These are phyloP conservation scores for Zizania palustris DNA, from an alignment of 202 grass and related monocot genomes.

Conservation along the genomic window DNA sequence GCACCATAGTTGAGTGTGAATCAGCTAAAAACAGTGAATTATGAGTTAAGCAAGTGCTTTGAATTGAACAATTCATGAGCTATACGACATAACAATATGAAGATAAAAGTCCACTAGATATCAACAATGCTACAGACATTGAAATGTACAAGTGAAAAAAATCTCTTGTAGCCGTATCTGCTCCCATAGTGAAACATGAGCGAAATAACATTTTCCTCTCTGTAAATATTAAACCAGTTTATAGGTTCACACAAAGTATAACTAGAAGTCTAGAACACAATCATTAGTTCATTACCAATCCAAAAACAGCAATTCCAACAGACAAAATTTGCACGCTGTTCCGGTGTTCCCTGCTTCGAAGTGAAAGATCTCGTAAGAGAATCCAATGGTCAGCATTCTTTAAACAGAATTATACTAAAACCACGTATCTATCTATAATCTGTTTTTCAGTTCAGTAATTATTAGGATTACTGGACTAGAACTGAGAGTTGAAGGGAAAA, in stretches of 20 bases:
- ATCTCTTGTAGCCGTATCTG: not conserved
- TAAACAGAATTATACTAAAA: not conserved
- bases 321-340: not conserved
- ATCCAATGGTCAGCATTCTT: not conserved
- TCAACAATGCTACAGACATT: not conserved
- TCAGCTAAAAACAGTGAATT: not conserved
- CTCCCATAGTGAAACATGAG: not conserved
- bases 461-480: not conserved
- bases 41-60: not conserved
- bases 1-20: slow-evolving; percentile 24
- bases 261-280: not conserved
- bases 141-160: not conserved
- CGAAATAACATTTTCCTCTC: not conserved
- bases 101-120: not conserved
- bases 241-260: slow-evolving; percentile 7
- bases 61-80: not conserved
- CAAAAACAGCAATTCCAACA: not conserved
- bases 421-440: not conserved
- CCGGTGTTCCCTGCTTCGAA: not conserved
- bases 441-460: not conserved
- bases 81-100: not conserved
- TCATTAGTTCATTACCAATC: not conserved
- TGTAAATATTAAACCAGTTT: not conserved
- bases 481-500: not conserved
- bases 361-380: not conserved